phyloP scores from a whole-genome alignment of 2,329 filamentous ascomycete species.

The Salinomyces thailandicus region DNA sequence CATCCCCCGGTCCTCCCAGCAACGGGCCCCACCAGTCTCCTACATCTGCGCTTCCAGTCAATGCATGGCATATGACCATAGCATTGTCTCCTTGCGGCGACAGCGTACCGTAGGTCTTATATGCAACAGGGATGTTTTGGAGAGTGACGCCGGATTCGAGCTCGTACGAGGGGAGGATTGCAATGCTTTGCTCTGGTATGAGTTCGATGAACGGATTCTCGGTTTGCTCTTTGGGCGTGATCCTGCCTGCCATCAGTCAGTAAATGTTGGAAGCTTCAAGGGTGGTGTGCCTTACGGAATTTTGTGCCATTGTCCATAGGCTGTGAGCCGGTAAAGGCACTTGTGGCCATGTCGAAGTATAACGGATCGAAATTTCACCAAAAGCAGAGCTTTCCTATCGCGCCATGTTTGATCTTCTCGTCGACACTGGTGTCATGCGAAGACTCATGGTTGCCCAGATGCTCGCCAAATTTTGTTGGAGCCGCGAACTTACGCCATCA shows the following conservation, averaged over 20 bases:
- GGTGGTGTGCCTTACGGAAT: constrained; percentile 2
- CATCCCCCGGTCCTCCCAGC: constrained; percentile 61
- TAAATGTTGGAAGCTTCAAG: background rate
- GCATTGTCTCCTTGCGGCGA: constrained; percentile 49
- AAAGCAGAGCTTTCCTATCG: no score
- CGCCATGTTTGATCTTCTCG: no score
- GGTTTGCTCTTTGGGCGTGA: constrained; percentile 46
- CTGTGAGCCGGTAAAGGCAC: background rate
- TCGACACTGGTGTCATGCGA: no score
- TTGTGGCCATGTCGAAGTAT: background rate
- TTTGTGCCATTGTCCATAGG: constrained; percentile 6
- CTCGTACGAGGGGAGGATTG: constrained; percentile 76
- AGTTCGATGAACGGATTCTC: constrained; percentile 85
- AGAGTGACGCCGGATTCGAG: constrained; percentile 86
- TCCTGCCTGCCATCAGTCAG: constrained; percentile 16
- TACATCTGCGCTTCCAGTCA: constrained; percentile 77
- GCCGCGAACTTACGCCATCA: no score
- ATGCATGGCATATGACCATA: constrained; percentile 66
- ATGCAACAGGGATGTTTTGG: constrained; percentile 59
- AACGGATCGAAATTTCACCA: background rate
- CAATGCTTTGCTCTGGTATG: constrained; percentile 81
- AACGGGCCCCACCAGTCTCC: constrained; percentile 83
- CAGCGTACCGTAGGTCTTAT: constrained; percentile 51
- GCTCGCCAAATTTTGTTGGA: background rate
- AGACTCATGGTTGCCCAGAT: background rate